Percentiles rank a stretch among this genome's conserved stretches.
phyloP scores from a whole-genome alignment of 306 rosid genomes.

The Citrullus mucosospermus region DNA sequence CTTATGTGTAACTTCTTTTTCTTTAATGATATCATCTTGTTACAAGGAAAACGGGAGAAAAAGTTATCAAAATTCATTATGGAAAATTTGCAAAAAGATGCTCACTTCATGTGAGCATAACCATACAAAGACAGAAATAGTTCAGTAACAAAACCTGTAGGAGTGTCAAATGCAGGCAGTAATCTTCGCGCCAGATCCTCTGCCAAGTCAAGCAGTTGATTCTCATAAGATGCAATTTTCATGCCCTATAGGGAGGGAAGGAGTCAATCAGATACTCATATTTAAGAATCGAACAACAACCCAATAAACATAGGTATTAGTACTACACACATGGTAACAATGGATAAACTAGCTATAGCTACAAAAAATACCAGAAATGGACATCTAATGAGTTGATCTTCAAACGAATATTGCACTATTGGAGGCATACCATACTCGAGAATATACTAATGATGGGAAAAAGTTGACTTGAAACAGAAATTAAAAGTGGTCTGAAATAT shows the following conservation, averaged over 20 bases:
- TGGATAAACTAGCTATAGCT: neutral
- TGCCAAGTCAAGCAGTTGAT: constrained; percentile 68
- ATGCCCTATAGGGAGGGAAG: constrained; percentile 49
- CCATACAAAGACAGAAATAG: neutral
- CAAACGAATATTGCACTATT: neutral
- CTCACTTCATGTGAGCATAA: neutral
- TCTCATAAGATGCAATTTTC: constrained; percentile 70
- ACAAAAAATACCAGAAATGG: neutral
- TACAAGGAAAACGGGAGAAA: neutral
- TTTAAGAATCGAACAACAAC: neutral
- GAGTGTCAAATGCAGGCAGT: constrained; percentile 94
- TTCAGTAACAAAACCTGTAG: constrained; percentile 53
- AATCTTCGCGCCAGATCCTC: constrained; percentile 87
- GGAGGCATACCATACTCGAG: neutral
- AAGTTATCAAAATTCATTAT: neutral
- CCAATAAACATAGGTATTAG: neutral
- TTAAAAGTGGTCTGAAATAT: neutral
- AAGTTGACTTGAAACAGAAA: neutral
- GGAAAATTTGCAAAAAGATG: neutral
- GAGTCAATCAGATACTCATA: neutral
- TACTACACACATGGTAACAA: neutral
- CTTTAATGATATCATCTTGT: neutral
- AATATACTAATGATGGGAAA: neutral
- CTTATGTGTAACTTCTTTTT: neutral
- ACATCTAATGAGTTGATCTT: neutral